Base-by-base conservation (phyloP, 352 stramenopile genomes). In the Pythium apleroticum region DNA sequence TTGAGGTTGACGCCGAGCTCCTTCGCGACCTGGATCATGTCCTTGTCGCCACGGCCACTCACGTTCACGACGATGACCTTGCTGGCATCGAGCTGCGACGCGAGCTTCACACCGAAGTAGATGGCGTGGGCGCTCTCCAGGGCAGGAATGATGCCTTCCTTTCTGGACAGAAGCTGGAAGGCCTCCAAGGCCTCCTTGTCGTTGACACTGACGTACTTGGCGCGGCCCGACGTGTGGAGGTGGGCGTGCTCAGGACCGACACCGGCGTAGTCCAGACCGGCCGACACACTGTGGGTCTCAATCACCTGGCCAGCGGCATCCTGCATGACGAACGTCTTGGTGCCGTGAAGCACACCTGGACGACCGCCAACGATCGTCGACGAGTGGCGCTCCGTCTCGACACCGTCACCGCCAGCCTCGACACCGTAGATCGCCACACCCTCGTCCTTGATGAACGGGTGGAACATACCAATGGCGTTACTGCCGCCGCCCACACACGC, bases 391-490 rank as follows among this genome's bases (percentile, higher is more conserved):
- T 67, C 60, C 2, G 85, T 93, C 57, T 93, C 85, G 5, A 95
- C 77, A n/a, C 95, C 95, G 37, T 99, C 91, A 60, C 97, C 97
- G 39, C 95, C 97, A 46, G 97, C 97, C 77, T 99, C 97, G 7
- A 98, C 96, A 30, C 97, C 97, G 64, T 99, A 95, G 58, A 99
- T 91, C 24, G 73, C 87, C 14, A 99, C 97, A 20, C 69, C 72
- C n/a, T 86, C 74, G 72, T 99, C 94, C 52, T 98, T 84, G 12
- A 98, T 74, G 66, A 99, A 99, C 25, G 96, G 93, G 75, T 98
- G 84, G 77, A 99, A 99, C 76, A 98, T 98, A 58, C 97, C 97
- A 59, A 99, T 99, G n/a, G 97, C 97, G 74, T 99, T 99, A 48
- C 91, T 98, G 52, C 97, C 97, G 58, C 97, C 97, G 20, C 97